Evolutionary conservation across 1,284 basidiomycete species (phyloP).

Genomic region (Microbotryum silenes-acaulis): DNA sequence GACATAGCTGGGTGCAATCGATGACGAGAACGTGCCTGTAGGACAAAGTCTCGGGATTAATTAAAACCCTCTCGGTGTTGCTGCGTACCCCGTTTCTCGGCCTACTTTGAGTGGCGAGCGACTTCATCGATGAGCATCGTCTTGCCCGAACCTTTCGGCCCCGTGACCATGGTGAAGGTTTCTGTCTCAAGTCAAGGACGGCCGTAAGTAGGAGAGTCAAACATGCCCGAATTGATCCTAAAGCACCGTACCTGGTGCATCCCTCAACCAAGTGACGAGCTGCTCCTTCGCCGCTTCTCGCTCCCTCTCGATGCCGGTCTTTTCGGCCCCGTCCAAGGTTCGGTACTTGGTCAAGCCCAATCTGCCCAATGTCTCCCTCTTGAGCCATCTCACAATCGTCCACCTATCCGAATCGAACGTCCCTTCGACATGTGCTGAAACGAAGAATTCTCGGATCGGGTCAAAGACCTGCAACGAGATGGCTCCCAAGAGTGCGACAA

Average conservation of each 20-base stretch:
- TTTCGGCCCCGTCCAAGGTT: background rate
- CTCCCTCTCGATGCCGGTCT: slow-evolving; percentile 32
- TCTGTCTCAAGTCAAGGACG: slow-evolving; percentile 39
- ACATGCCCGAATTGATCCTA: background rate
- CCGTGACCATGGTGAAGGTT: slow-evolving; percentile 64
- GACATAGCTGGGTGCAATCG: slow-evolving; percentile 70
- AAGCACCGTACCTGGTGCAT: slow-evolving; percentile 55
- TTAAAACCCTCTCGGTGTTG: too few relatives aligned
- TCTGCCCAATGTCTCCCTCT: slow-evolving; percentile 35
- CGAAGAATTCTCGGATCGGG: slow-evolving; percentile 75
- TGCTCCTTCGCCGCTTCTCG: slow-evolving; percentile 57
- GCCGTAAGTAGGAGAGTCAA: slow-evolving; percentile 22
- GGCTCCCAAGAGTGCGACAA: slow-evolving; percentile 79
- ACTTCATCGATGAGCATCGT: slow-evolving; percentile 58
- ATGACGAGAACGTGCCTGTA: slow-evolving; percentile 63
- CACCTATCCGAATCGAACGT: slow-evolving; percentile 57
- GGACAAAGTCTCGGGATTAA: too few relatives aligned
- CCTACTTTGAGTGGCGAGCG: background rate
- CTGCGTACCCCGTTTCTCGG: too few relatives aligned
- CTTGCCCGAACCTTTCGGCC: slow-evolving; percentile 89
- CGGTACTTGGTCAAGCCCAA: slow-evolving; percentile 16
- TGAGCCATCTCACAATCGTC: slow-evolving; percentile 34
- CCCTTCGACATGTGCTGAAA: slow-evolving; percentile 71
- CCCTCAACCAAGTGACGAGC: slow-evolving; percentile 61
- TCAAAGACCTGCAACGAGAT: slow-evolving; percentile 88